These are phyloP conservation scores for Wickerhamomyces silvicola DNA, from an alignment of 805 yeast genomes.

Conservation along the genomic window DNA sequence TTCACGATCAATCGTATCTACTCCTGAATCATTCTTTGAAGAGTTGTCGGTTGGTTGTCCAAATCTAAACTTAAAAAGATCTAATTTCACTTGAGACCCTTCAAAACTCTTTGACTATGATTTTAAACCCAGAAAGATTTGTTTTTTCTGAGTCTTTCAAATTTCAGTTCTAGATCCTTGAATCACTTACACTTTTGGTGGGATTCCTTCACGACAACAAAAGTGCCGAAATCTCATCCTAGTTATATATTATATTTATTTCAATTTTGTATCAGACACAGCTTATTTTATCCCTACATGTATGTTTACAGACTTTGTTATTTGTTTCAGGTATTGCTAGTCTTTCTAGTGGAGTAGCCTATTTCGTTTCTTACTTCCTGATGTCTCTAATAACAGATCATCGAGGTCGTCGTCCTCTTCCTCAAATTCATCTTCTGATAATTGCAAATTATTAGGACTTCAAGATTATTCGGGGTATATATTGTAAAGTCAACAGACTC, in stretches of 20 bases:
- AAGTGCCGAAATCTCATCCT: slow-evolving; percentile 35
- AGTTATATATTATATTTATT: slow-evolving; percentile 5
- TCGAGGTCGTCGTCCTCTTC: slow-evolving; percentile 24
- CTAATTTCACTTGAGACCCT: no score
- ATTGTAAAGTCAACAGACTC: slow-evolving; percentile 1
- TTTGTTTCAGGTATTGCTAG: slow-evolving; percentile 23
- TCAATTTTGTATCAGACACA: slow-evolving; percentile 3
- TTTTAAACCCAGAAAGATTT: background rate
- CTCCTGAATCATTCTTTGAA: no score
- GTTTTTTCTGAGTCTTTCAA: background rate
- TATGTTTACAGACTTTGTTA: slow-evolving; percentile 32
- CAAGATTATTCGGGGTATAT: slow-evolving; percentile 5
- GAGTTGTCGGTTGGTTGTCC: no score
- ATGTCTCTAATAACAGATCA: slow-evolving; percentile 20
- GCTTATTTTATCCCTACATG: slow-evolving; percentile 31
- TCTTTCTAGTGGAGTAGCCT: slow-evolving; percentile 4
- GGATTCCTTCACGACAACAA: slow-evolving; percentile 42
- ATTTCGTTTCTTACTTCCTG: slow-evolving; percentile 3
- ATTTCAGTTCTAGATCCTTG: background rate
- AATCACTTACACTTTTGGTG: no score
- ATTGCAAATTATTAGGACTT: slow-evolving; percentile 4
- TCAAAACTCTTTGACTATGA: no score
- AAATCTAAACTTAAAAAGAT: no score
- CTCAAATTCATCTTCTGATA: slow-evolving; percentile 12
- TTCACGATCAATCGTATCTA: no score